These are phyloP conservation scores for Babesia ovis DNA, from an alignment of 169 alveolate genomes.

Conservation along the genomic window DNA sequence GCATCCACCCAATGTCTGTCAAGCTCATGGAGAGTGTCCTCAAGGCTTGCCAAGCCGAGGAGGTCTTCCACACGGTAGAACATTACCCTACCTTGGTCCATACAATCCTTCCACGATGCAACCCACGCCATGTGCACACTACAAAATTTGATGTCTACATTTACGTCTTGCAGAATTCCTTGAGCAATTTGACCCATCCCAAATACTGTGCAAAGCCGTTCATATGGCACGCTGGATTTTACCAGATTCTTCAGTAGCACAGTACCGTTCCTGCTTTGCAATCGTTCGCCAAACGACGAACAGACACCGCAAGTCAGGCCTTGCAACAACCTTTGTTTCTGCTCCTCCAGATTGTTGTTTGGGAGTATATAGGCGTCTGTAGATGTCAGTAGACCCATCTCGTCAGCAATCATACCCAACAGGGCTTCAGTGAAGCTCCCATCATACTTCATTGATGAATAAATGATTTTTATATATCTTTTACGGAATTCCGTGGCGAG, in stretches of 20 bases:
- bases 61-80: constrained; percentile 56
- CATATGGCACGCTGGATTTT: constrained; percentile 23
- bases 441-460: constrained; percentile 31
- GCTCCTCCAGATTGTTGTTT: background rate
- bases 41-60: constrained; percentile 14
- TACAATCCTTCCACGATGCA: constrained; percentile 51
- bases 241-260: constrained; percentile 22
- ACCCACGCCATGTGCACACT: constrained; percentile 53
- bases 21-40: constrained; percentile 6
- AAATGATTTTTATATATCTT: constrained; percentile 13
- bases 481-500: constrained; percentile 57
- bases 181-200: constrained; percentile 36
- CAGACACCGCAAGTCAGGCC: constrained; percentile 23
- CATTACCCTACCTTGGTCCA: constrained; percentile 61
- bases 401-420: constrained; percentile 41
- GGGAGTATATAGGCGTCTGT: constrained; percentile 43
- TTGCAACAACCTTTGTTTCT: background rate
- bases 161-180: constrained; percentile 6
- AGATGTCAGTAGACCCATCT: constrained; percentile 31
- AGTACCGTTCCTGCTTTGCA: constrained; percentile 28
- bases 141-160: constrained; percentile 44
- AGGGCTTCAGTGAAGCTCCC: constrained; percentile 38
- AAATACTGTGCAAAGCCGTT: constrained; percentile 20
- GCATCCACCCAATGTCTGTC: constrained; percentile 64
- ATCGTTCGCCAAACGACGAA: constrained; percentile 23